Evolutionary conservation across 2,329 filamentous ascomycete species (phyloP), one percentile per base, ranked within the genome.

Genomic region (Phialophora chinensis): DNA sequence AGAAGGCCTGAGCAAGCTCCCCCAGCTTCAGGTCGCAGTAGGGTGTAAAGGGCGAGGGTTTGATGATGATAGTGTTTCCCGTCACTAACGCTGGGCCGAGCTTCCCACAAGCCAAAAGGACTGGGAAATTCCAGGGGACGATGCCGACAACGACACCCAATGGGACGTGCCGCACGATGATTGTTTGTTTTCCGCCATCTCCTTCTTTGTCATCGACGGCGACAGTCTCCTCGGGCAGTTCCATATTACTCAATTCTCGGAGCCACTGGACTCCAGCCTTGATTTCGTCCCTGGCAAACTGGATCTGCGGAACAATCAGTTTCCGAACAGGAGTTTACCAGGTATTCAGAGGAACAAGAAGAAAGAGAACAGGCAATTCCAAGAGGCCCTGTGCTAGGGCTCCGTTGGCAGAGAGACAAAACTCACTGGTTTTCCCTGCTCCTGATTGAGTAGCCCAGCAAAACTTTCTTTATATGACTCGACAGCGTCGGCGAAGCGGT

Each of bases 91-190:
- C 79, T 0, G 81, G 78, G 4, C 76, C 78, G 38, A 85, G 79
- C 74, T 88, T 88, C 52, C 84, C 77, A 59, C 81, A 79, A 12
- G 80, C 79, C 33, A 80, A 64, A n/a, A 76, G 57, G 10, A 79
- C 66, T 2, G 80, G 78, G 69, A 75, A 88, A 74, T 88, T 88
- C 86, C 86, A 88, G 1, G 86, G 86, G 29, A 84, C 83, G 70
- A 88, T 88, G 65, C 82, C 86, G 12, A 79, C 84, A 1, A 81
- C 71, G 12, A 81, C 77, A 2, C 79, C 79, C 2, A 81, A 65
- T 0, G 80, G 79, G 0, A 72, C 76, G 59, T 78, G 75, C n/a
- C 77, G 73, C 54, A 76, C 73, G 33, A 71, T 63, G 38, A 70
- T 63, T 55, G 67, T 53, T 56, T 71, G 69, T 11, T 68, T 42